A percentile compares a stretch with the other conserved stretches of the same genome.
phyloP scores from a whole-genome alignment of 208 protist species.

The Borovskyia barvae region DNA sequence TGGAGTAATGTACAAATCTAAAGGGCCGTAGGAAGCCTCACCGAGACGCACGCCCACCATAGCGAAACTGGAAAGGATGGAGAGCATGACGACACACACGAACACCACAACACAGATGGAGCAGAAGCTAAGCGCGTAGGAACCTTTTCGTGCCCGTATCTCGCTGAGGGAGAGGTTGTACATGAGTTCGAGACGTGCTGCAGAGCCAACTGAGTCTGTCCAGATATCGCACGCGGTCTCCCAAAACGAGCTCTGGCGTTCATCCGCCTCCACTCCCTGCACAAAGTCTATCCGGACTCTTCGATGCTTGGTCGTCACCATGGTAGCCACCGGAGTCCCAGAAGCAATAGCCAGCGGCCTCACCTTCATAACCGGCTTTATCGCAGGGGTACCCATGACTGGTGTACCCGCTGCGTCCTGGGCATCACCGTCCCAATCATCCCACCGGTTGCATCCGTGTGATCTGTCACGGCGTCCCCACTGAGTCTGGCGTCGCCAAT shows the following conservation, averaged over 20 bases:
- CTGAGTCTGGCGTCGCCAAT: not conserved
- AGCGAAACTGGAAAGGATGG: slow-evolving; percentile 57
- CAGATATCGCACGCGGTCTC: not conserved
- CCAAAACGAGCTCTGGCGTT: too few relatives aligned
- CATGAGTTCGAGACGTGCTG: slow-evolving; percentile 25
- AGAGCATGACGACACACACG: slow-evolving; percentile 51
- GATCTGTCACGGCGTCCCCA: not conserved
- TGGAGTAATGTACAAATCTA: slow-evolving; percentile 47
- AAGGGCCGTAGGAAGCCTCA: slow-evolving; percentile 32
- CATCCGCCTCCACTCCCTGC: too few relatives aligned
- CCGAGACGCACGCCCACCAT: slow-evolving; percentile 66
- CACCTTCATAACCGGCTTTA: not conserved
- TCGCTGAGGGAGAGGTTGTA: slow-evolving; percentile 29
- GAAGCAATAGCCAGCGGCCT: not conserved
- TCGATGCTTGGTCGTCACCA: not conserved
- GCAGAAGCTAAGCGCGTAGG: slow-evolving; percentile 58
- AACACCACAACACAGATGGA: slow-evolving; percentile 64
- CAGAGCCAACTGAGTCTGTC: slow-evolving; percentile 1
- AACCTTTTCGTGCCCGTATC: slow-evolving; percentile 26
- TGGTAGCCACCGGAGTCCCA: not conserved
- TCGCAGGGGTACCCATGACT: not conserved
- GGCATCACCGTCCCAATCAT: not conserved
- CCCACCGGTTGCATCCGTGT: slow-evolving; percentile 1
- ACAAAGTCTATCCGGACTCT: slow-evolving; percentile 18
- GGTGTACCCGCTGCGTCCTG: not conserved